phyloP scores from a whole-genome alignment of 2,329 filamentous ascomycete species.

The Ophiocordyceps sinensis region DNA sequence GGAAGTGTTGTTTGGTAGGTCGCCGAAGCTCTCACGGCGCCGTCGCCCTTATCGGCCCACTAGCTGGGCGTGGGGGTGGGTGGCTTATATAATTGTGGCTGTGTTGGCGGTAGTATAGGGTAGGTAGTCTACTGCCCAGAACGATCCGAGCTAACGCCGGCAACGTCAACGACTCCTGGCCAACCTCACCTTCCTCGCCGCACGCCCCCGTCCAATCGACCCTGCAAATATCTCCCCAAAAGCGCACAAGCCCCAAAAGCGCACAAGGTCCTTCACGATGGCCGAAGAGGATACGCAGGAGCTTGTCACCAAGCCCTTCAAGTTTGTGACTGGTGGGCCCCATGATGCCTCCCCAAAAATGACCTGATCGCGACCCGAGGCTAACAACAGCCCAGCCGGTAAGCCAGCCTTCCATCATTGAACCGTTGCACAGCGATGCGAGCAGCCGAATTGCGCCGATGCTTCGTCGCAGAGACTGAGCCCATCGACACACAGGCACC shows the following conservation, averaged over 20 bases:
- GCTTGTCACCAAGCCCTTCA: constrained; percentile 94
- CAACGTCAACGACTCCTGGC: background rate
- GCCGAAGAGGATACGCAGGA: constrained; percentile 69
- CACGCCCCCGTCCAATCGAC: constrained; percentile 3
- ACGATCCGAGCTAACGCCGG: no score
- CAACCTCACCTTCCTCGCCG: constrained; percentile 13
- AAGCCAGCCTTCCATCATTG: constrained; percentile 14
- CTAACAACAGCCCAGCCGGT: constrained; percentile 32
- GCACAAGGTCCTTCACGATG: constrained; percentile 48
- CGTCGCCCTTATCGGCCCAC: background rate
- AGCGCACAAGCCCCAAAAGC: constrained; percentile 11
- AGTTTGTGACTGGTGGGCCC: constrained; percentile 94
- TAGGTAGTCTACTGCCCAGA: no score
- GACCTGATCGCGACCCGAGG: constrained; percentile 22
- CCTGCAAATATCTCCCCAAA: constrained; percentile 8
- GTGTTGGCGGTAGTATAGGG: no score
- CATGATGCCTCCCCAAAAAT: constrained; percentile 23
- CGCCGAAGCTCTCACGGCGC: constrained; percentile 6
- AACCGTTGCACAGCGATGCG: constrained; percentile 8
- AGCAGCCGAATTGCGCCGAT: constrained; percentile 10
- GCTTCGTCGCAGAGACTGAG: constrained; percentile 3
- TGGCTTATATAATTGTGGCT: constrained; percentile 24
- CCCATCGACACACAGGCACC: constrained; percentile 50
- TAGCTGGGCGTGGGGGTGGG: constrained; percentile 6
- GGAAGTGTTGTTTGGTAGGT: constrained; percentile 13